Conservation (phyloP, 2,329 filamentous ascomycete species). For the Didymellaceae sp. region DNA sequence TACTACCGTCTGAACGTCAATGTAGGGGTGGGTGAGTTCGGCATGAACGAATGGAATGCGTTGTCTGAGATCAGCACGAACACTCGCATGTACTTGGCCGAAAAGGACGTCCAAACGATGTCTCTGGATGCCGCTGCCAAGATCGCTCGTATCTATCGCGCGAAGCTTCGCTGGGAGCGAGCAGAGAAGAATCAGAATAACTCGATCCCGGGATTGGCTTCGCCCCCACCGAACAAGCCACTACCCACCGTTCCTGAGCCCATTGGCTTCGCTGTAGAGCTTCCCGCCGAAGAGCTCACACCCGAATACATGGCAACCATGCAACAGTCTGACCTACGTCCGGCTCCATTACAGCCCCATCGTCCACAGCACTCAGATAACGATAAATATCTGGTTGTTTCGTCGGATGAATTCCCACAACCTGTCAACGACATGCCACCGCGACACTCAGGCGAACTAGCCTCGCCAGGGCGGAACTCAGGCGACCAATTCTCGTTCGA, state of each 20-base stretch:
- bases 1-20: slow-evolving; percentile 98
- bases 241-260: slow-evolving; percentile 48
- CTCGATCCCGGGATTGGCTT: slow-evolving; percentile 30
- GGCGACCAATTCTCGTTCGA: slow-evolving; percentile 38
- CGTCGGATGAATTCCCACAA: slow-evolving; percentile 64
- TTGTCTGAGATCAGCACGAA: slow-evolving; percentile 94
- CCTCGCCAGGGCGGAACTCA: slow-evolving; percentile 55
- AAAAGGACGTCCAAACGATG: slow-evolving; percentile 76
- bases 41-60: slow-evolving; percentile 97
- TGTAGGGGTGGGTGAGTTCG: slow-evolving; percentile 93
- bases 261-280: slow-evolving; percentile 61
- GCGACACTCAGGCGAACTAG: slow-evolving; percentile 67
- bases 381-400: slow-evolving; percentile 63
- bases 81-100: slow-evolving; percentile 81
- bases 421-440: slow-evolving; percentile 44
- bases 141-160: slow-evolving; percentile 81
- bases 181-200: slow-evolving; percentile 44
- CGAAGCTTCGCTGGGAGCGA: slow-evolving; percentile 71
- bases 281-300: slow-evolving; percentile 62
- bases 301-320: slow-evolving; percentile 42
- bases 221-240: slow-evolving; percentile 40
- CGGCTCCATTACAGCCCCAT: slow-evolving; percentile 43
- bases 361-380: slow-evolving; percentile 30
- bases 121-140: slow-evolving; percentile 78
- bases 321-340: slow-evolving; percentile 40